phyloP scores from a whole-genome alignment of 768 basidiomycete genomes.

The Agrocybe praecox region DNA sequence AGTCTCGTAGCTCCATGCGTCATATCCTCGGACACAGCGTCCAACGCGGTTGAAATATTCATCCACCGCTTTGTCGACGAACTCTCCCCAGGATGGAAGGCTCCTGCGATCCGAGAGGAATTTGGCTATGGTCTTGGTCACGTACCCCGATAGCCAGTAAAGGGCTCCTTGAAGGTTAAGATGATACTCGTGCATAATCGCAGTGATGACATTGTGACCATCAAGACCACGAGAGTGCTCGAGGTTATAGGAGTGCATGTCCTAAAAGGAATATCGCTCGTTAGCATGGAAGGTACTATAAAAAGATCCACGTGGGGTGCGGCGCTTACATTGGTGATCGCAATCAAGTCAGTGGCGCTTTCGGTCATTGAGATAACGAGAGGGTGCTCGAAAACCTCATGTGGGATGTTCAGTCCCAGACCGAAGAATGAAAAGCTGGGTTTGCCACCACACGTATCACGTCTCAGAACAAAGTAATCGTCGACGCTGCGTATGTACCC shows the following conservation, averaged over 20 bases:
- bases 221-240: constrained; percentile 34
- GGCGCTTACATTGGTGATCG: constrained; percentile 32
- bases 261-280: constrained; percentile 9
- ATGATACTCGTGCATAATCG: constrained; percentile 51
- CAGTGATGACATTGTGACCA: constrained; percentile 48
- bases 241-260: constrained; percentile 31
- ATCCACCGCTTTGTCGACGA: constrained; percentile 35
- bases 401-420: constrained; percentile 38
- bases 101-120: constrained; percentile 36
- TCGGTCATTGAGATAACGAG: constrained; percentile 30
- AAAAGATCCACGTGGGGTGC: neutral
- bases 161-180: constrained; percentile 42
- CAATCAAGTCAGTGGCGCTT: constrained; percentile 35
- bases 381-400: constrained; percentile 43
- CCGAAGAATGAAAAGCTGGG: constrained; percentile 43
- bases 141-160: constrained; percentile 36
- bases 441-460: constrained; percentile 41
- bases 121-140: constrained; percentile 38
- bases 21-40: constrained; percentile 52
- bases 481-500: constrained; percentile 31
- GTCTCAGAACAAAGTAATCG: constrained; percentile 42
- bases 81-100: constrained; percentile 40
- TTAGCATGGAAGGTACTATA: neutral
- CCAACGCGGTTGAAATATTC: constrained; percentile 49
- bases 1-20: constrained; percentile 54